Conservation (phyloP, 2,329 filamentous ascomycete genomes). For the Colletotrichum spaethianum region DNA sequence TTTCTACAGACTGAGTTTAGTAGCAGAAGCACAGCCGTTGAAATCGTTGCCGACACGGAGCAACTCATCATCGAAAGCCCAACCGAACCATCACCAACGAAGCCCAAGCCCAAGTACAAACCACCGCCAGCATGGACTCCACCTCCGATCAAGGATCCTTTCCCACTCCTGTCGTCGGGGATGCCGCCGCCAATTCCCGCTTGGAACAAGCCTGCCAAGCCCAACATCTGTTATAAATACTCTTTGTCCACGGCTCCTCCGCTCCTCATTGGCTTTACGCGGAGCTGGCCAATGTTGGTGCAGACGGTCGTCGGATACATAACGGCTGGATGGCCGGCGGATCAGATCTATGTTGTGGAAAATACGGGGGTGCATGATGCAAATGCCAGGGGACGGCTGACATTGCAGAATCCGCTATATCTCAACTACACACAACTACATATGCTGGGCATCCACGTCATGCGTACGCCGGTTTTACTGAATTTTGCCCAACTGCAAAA, state of each 20-base stretch:
- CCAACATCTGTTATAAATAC: constrained; percentile 55
- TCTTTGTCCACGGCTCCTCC: constrained; percentile 59
- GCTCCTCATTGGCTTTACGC: constrained; percentile 71
- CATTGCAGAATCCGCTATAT: constrained; percentile 69
- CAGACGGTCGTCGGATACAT: constrained; percentile 71
- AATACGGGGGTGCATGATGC: constrained; percentile 71
- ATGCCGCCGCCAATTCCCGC: constrained; percentile 57
- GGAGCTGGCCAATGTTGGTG: constrained; percentile 68
- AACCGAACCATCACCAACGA: not conserved
- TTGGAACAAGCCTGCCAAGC: constrained; percentile 58
- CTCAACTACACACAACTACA: constrained; percentile 66
- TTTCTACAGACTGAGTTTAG: constrained; percentile 16
- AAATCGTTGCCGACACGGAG: not conserved
- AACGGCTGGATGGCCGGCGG: constrained; percentile 70
- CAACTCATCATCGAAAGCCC: not conserved
- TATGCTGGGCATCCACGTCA: constrained; percentile 65
- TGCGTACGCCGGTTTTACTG: constrained; percentile 66
- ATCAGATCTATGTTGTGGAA: constrained; percentile 71
- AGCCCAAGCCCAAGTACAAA: constrained; percentile 30
- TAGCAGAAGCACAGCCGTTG: not conserved
- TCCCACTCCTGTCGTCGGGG: constrained; percentile 55
- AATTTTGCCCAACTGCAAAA: constrained; percentile 71
- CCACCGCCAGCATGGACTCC: constrained; percentile 44
- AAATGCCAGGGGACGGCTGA: constrained; percentile 62
- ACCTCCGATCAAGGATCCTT: constrained; percentile 59